Evolutionary conservation across 1,284 basidiomycete species (phyloP), one percentile per base, ranked within the genome.

Genomic region (Hypsizygus ulmarius): DNA sequence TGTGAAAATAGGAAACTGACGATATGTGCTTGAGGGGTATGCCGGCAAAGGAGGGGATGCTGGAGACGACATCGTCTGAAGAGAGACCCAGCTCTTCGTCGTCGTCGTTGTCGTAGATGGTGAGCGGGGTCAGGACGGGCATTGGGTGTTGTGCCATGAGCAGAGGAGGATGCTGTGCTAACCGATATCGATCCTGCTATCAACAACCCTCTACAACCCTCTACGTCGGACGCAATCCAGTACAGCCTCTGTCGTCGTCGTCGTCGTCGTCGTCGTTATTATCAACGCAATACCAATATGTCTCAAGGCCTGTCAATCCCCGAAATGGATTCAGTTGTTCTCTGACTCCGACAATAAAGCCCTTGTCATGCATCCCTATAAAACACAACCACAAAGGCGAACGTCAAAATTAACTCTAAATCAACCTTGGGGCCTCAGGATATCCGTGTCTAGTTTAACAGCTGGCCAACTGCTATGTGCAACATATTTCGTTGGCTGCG

Each of bases 21-120:
- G 87, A 89, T 52, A 90, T 77, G 58, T 89, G 89, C 73, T 90
- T 90, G 59, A 90, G 70, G 14, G 85, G 84, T 43, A 91, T 62
- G 41, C 87, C 88, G 61, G 74, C 83, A 15, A 90, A 61, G 11
- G 78, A 72, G 39, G 87, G 84, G 12, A 73, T 60, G 25, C 69
- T 57, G 11, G 66, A 64, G 7, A 64, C 34, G 16, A 46, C 45
- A 15, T 54, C 52, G 49, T 49, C 44, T 45, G 56, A 32, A 34
- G 21, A 4, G 21, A 25, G 21, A 25, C 75, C 69, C 40, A 77
- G 65, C 54, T 81, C 77, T 53, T 78, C 70, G 59, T 75, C 66
- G 49, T 67, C 64, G 57, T 72, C 69, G 43, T 67, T 65, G 55
- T 72, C 69, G 44, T 67, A 64, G 56, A 47, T 42, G 15, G 39